Evolutionary conservation across 2,329 filamentous ascomycete species (phyloP), one percentile per base, ranked within the genome.

Genomic region (Aureobasidium subglaciale): DNA sequence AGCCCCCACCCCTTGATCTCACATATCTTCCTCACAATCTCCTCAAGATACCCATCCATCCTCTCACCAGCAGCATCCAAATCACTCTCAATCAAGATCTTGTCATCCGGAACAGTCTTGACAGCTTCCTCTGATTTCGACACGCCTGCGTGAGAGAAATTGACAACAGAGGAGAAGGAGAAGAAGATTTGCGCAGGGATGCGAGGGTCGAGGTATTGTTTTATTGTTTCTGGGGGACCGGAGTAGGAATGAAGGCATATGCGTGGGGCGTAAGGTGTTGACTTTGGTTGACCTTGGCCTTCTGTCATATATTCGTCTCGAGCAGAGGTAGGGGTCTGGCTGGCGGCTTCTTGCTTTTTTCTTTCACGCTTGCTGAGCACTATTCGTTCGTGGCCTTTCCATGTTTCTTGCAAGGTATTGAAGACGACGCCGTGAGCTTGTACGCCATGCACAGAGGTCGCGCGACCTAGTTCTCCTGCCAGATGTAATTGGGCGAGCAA

Each of bases 191-290:
- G 77, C 0, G 84, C 83, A 0, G 92, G 92, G 8, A 93, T 82
- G 1, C 80, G 76, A 1, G 82, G 81, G 60, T 87, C 79, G 45
- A 90, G 73, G 65, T 96, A 97, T 68, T 90, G 90, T 61, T 81
- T 85, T 34, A 96, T 73, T 29, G 85, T 79, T 56, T 93, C 85
- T 10, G 82, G 76, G 5, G 86, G 80, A 0, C 90, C 92, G 45
- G 88, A 95, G 70, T 90, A 99, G 0, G 91, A 96, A 70, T 99
- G 93, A 58, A 99, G 81, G 66, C 93, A 99, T 67, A 97, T 86
- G 8, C 91, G 78, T 1, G 91, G 90, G 4, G 93, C 91, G 63
- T 86, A 97, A 0, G 87, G 85, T 58, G 79, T 37, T 55, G 13
- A 48, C 32, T 5, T 50, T 16, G 5, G 43, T 16, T 41, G n/a